Evolutionary conservation across 129 eudicot species (phyloP).

Genomic region (Apium graveolens): DNA sequence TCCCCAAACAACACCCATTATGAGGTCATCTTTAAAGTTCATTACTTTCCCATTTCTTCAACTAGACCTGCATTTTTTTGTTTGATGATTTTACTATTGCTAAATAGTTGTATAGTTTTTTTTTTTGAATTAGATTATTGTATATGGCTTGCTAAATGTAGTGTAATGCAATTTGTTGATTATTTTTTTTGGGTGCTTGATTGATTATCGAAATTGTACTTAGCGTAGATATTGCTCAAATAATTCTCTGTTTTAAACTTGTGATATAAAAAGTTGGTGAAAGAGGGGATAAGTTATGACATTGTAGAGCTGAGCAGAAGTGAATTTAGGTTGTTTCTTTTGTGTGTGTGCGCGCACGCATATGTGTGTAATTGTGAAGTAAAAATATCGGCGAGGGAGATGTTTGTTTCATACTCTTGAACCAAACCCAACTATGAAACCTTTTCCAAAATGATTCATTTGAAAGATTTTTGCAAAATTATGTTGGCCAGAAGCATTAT

Average conservation of each 20-base stretch:
- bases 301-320: background rate
- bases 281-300: background rate
- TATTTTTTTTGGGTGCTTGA: background rate
- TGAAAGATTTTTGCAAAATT: background rate
- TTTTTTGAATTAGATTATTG: background rate
- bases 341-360: no score
- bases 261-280: no score
- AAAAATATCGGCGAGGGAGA: no score
- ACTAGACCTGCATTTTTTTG: background rate
- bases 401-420: no score
- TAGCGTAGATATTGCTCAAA: background rate
- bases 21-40: conserved; percentile 38
- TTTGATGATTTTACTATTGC: background rate
- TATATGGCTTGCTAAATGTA: background rate
- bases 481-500: background rate
- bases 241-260: background rate
- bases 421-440: background rate
- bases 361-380: no score
- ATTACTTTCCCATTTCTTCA: background rate
- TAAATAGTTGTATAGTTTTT: background rate
- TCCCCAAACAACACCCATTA: conserved; percentile 54
- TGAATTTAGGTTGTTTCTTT: background rate
- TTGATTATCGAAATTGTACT: background rate
- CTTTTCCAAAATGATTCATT: background rate
- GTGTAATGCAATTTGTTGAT: background rate